Conservation (phyloP, 768 basidiomycete species). For the Lyophyllum semitale region DNA sequence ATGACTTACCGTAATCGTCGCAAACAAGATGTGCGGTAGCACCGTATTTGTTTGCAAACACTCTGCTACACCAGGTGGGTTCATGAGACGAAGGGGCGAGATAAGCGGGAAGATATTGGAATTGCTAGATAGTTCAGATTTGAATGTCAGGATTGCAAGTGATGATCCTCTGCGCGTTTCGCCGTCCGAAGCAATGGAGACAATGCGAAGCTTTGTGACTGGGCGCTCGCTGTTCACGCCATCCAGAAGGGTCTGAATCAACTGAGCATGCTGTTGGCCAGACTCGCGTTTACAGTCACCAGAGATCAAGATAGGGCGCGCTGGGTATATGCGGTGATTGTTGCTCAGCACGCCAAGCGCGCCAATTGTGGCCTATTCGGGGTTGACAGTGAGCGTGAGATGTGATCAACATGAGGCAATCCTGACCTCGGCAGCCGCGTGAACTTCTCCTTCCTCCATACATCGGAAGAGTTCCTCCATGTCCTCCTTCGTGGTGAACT, state of each 20-base stretch:
- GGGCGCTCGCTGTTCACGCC: constrained; percentile 7
- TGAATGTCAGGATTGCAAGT: constrained; percentile 24
- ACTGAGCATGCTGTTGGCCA: constrained; percentile 13
- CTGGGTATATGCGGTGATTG: constrained; percentile 11
- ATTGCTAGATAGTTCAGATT: constrained; percentile 8
- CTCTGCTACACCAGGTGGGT: too few relatives aligned
- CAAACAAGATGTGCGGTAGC: too few relatives aligned
- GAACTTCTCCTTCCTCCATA: constrained; percentile 7
- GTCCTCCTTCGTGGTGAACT: constrained; percentile 14
- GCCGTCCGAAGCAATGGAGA: constrained; percentile 29
- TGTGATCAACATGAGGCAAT: too few relatives aligned
- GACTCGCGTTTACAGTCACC: constrained; percentile 13
- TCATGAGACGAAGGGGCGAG: constrained; percentile 6
- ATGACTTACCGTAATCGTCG: too few relatives aligned
- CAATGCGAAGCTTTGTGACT: constrained; percentile 1
- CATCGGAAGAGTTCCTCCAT: constrained; percentile 7
- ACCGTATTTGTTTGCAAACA: too few relatives aligned
- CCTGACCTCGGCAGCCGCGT: constrained; percentile 17
- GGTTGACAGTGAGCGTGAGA: background rate
- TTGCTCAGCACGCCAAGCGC: constrained; percentile 7
- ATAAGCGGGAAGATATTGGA: constrained; percentile 24
- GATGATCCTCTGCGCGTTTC: constrained; percentile 27
- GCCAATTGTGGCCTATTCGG: constrained; percentile 12
- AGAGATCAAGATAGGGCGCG: constrained; percentile 9
- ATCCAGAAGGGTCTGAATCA: constrained; percentile 18